Base-by-base conservation (phyloP, 139 green algal species). In the Chlorella sorokiniana region DNA sequence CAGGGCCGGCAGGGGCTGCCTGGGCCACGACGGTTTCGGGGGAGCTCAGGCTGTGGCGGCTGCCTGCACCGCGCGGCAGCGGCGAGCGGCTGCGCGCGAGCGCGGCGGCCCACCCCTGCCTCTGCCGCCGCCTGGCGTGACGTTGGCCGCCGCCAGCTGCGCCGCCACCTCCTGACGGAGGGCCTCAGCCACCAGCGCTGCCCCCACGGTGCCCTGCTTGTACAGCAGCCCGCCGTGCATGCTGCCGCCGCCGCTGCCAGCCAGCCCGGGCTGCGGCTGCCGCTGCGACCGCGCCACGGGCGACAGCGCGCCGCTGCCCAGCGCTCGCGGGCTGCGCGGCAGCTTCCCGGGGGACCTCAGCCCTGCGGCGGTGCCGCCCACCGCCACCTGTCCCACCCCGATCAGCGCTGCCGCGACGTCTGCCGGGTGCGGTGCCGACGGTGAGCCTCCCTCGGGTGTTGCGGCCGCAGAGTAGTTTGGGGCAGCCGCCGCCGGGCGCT, bases 191-290 rank as follows among this genome's bases (percentile, higher is more conserved):
- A 71, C 75, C 16, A 70, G 59, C 2, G 40, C 45, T 4, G 59
- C 75, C n/a, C 59, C 59, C 75, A 71, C 41, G 40, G 40, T 71
- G 59, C 75, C 75, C 40, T 71, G 59, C 40, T 69, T 56, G 38
- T 52, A 33, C 25, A 69, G 25, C 20, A 54, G 40, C 10, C 54
- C 38, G 54, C 68, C 68, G 41, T 75, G 68, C 68, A 75, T 25
- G 68, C 68, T 75, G 68, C 68, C 41, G 68, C 25, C 41, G 25
- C 25, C 27, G 29, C 41, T 54, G 25, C 23, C 40, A 3, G 2
- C 16, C 7, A 18, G 37, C 1, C 22, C 18, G 27, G 69, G 40
- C 42, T 31, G 44, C 45, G 31, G 69, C 44, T 40, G 44, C 31
- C 69, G 69, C 69, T 62, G 62, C 3, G 31, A 38, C 65, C 65